Percentiles rank a stretch among this genome's conserved stretches.
phyloP scores from a whole-genome alignment of 345 rosid genomes.

The Hevea brasiliensis region DNA sequence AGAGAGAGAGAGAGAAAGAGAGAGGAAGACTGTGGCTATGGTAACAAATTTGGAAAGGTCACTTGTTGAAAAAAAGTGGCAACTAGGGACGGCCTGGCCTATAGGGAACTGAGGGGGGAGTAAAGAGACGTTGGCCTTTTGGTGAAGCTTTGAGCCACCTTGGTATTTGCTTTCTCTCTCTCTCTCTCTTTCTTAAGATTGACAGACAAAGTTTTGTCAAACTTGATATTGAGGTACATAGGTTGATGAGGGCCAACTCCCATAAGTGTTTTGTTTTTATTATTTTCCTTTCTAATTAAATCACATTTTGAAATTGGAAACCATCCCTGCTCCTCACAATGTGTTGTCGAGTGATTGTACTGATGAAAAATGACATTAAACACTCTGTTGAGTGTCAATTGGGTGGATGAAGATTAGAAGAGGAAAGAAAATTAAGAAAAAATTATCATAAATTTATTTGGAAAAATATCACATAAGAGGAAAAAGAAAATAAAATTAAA shows the following conservation, averaged over 20 bases:
- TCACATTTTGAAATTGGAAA: too few species aligned
- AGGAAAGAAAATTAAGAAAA: too few species aligned
- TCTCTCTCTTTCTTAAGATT: background rate
- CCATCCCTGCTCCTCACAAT: constrained; percentile 19
- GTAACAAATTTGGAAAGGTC: constrained; percentile 34
- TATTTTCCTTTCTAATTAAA: background rate
- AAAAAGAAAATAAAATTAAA: too few species aligned
- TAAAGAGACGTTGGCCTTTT: constrained; percentile 40
- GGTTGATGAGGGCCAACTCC: too few species aligned
- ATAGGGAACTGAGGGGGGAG: constrained; percentile 21
- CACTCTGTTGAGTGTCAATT: too few species aligned
- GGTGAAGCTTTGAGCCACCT: constrained; percentile 51
- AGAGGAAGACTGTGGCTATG: background rate
- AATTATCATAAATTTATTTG: too few species aligned
- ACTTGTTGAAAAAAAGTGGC: background rate
- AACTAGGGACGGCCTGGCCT: constrained; percentile 51
- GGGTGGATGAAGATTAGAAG: too few species aligned
- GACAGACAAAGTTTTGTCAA: constrained; percentile 23
- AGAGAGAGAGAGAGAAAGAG: background rate
- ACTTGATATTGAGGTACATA: constrained; percentile 12
- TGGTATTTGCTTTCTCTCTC: background rate
- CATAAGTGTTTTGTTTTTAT: background rate
- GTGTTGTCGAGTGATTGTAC: constrained; percentile 22
- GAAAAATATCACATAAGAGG: too few species aligned
- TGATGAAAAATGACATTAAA: too few species aligned